Evolutionary conservation across 2,329 filamentous ascomycete genomes (phyloP).

Genomic region (Sclerotiophoma versabilis): DNA sequence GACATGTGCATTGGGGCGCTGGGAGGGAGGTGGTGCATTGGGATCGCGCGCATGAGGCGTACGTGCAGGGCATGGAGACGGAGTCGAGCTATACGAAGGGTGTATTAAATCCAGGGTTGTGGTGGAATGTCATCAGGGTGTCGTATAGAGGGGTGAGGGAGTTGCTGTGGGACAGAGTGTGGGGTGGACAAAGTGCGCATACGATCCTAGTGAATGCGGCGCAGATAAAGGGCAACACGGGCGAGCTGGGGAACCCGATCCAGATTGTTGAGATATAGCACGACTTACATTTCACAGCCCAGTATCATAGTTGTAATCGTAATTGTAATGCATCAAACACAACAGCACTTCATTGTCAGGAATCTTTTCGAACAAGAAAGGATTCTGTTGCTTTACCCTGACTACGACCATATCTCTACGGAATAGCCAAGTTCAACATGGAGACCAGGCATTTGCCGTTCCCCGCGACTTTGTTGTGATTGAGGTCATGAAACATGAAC

Average conservation of each 20-base stretch:
- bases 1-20: conserved; percentile 80
- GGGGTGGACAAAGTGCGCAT: conserved; percentile 60
- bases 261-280: conserved; percentile 50
- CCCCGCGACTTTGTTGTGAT: conserved; percentile 49
- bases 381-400: conserved; percentile 49
- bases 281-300: conserved; percentile 36
- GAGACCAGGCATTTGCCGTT: conserved; percentile 51
- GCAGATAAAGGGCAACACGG: conserved; percentile 58
- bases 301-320: conserved; percentile 17
- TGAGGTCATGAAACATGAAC: conserved; percentile 41
- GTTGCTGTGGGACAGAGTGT: conserved; percentile 67
- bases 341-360: conserved; percentile 42
- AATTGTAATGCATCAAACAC: conserved; percentile 41
- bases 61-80: conserved; percentile 68
- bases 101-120: conserved; percentile 51
- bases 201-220: conserved; percentile 69
- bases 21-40: conserved; percentile 75
- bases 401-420: conserved; percentile 33
- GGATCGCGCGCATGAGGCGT: conserved; percentile 74
- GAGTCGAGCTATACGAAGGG: conserved; percentile 49
- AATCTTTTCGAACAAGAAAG: conserved; percentile 47
- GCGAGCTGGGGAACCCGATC: conserved; percentile 56
- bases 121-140: conserved; percentile 61
- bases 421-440: conserved; percentile 49
- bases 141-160: conserved; percentile 61